phyloP scores from a whole-genome alignment of 176 grass and related monocot species.

The Thalia dealbata region DNA sequence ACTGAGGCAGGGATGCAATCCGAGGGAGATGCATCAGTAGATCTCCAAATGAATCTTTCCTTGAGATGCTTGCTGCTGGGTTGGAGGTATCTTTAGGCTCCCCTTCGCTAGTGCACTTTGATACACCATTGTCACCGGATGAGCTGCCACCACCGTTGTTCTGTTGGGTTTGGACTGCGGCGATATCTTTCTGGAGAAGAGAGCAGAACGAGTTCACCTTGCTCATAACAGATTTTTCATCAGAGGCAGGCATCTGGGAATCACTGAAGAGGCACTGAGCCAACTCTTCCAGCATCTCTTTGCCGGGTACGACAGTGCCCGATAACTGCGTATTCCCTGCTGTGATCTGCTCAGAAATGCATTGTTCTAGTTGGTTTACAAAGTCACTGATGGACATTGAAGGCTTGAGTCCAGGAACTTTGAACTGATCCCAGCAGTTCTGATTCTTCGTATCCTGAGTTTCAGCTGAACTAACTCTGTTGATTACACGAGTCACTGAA shows the following conservation, averaged over 20 bases:
- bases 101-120: not conserved
- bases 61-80: not conserved
- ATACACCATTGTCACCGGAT: not conserved
- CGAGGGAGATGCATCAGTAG: conserved; percentile 9
- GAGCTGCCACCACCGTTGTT: not conserved
- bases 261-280: conserved; percentile 44
- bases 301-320: conserved; percentile 9
- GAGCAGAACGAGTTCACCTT: conserved; percentile 74
- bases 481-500: conserved; percentile 26
- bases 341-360: conserved; percentile 43
- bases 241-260: conserved; percentile 31
- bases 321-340: conserved; percentile 27
- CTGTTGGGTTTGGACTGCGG: not conserved
- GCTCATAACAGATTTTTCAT: conserved; percentile 65
- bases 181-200: conserved; percentile 46
- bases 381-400: conserved; percentile 55
- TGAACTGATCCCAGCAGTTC: conserved; percentile 24
- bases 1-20: conserved; percentile 5
- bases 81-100: not conserved
- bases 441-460: conserved; percentile 11
- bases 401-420: conserved; percentile 35
- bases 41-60: conserved; percentile 7
- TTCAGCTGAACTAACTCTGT: conserved; percentile 23
- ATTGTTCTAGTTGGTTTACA: conserved; percentile 42
- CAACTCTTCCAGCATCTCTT: conserved; percentile 45